Percentiles rank a stretch among this genome's conserved stretches.
Evolutionary conservation across 257 asterid genomes (phyloP).

Genomic region (Nicotiana attenuata): DNA sequence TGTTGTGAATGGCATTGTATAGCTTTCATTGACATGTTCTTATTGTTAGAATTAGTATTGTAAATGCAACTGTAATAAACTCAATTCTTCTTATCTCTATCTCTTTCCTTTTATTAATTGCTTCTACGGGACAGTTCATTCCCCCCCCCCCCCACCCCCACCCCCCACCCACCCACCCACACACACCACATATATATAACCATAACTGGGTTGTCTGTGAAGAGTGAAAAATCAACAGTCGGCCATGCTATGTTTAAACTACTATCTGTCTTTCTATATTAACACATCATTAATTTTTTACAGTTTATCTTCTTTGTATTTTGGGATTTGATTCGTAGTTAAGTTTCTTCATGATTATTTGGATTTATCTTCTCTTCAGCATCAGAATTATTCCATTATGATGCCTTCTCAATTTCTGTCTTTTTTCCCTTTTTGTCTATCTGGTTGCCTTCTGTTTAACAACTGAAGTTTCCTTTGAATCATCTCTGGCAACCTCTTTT

Average conservation of each 20-base stretch:
- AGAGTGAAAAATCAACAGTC: background rate
- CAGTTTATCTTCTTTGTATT: background rate
- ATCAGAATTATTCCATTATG: background rate
- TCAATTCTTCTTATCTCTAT: background rate
- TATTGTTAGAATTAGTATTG: background rate
- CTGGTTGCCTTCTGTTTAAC: background rate
- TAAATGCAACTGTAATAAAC: background rate
- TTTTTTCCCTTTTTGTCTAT: background rate
- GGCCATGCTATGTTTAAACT: background rate
- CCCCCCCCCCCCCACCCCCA: no score
- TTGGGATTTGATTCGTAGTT: background rate
- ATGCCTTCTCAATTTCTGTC: background rate
- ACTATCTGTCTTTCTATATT: background rate
- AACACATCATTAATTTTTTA: background rate
- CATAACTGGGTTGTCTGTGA: background rate
- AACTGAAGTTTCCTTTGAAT: background rate
- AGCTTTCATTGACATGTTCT: slow-evolving; percentile 7
- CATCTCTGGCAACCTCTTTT: background rate
- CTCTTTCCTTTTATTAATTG: background rate
- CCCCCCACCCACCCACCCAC: background rate
- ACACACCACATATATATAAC: background rate
- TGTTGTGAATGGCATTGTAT: background rate
- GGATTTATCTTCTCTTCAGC: background rate
- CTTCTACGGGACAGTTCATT: background rate
- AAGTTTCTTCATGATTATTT: background rate